Conservation (phyloP, 2,329 filamentous ascomycete genomes). For the Alternaria sp. region DNA sequence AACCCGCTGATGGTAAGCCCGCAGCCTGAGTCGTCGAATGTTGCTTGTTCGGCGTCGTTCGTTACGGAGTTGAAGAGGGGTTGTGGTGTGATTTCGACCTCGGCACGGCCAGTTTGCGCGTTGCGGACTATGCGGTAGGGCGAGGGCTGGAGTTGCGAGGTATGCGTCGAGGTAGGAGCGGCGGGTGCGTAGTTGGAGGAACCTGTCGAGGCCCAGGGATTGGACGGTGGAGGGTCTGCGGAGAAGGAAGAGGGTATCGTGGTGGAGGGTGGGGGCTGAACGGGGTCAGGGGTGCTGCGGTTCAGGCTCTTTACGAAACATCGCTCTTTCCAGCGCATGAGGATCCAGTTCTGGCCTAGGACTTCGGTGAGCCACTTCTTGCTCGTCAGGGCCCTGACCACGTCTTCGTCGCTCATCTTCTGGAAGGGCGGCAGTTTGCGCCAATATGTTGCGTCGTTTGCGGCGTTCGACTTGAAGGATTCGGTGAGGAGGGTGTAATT, state of each 20-base stretch:
- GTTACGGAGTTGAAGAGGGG: conserved; percentile 1
- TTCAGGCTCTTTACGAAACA: conserved; percentile 53
- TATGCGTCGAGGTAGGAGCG: background rate
- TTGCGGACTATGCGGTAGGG: conserved; percentile 27
- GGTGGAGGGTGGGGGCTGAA: conserved; percentile 17
- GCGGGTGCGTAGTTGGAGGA: conserved; percentile 2
- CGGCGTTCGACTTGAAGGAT: conserved; percentile 53
- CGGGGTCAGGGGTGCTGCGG: conserved; percentile 18
- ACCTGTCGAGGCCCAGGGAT: background rate
- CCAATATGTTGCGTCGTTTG: conserved; percentile 58
- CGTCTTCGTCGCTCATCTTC: conserved; percentile 47
- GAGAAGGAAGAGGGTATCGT: conserved; percentile 3
- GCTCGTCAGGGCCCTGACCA: conserved; percentile 54
- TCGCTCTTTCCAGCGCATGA: conserved; percentile 64
- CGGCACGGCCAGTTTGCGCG: conserved; percentile 14
- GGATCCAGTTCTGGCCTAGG: conserved; percentile 57
- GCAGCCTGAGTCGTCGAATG: conserved; percentile 44
- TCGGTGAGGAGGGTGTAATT: conserved; percentile 60
- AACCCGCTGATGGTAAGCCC: conserved; percentile 62
- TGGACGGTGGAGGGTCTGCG: conserved; percentile 5
- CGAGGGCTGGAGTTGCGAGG: conserved; percentile 12
- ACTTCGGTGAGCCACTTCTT: conserved; percentile 40
- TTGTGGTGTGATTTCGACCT: conserved; percentile 19
- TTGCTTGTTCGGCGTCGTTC: conserved; percentile 27
- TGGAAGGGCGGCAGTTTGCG: conserved; percentile 55